Base-by-base conservation (phyloP, 2,329 filamentous ascomycete genomes). In the Hypoxylon sp. region DNA sequence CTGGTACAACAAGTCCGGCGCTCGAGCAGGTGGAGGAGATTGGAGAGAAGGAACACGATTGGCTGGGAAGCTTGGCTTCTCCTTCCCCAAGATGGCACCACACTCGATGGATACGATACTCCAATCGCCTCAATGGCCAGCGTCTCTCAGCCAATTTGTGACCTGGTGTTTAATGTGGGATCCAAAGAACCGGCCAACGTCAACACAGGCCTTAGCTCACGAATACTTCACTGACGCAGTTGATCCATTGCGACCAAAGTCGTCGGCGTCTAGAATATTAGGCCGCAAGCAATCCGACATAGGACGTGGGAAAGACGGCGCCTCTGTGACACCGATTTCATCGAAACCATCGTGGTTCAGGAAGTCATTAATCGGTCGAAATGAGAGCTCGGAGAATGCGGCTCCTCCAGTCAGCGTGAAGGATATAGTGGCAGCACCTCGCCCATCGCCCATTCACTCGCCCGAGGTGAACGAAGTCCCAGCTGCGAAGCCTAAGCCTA, bases 141-240 rank as follows among this genome's bases (percentile, higher is more conserved):
- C 91, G 1, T 91, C 93, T 19, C 86, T 99, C 61, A 92, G 91
- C 75, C 89, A 97, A 65, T 98, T 99, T 77, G 96, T 99, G 65
- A 99, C 96, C 15, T 98, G 94, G 94, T 99, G 96, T 81, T 82
- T 99, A 72, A 96, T 98, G 92, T 99, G 96, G 96, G 96, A 99
- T 80, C 96, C 96, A 10, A 97, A 94, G 83, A 90, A 85, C 76
- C 88, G 96, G 67, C 96, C 96, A 48, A 98, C 94, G 3, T 98
- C 95, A 1, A 90, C 92, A 0, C 94, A 99, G 80, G 95, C 96
- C n/a, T 83, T 99, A 72, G 92, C 92, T 42, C 96, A 99, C 79
- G 95, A 98, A 73, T 99, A 97, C 81, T 99, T 99, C 75, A 81
- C 87, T 35, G 96, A 98, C 81, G 96, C 96, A 1, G 89, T 97